Percentiles rank a stretch among this genome's conserved stretches.
phyloP scores from a whole-genome alignment of 1,284 basidiomycete genomes.

The Termitomyces sp. region DNA sequence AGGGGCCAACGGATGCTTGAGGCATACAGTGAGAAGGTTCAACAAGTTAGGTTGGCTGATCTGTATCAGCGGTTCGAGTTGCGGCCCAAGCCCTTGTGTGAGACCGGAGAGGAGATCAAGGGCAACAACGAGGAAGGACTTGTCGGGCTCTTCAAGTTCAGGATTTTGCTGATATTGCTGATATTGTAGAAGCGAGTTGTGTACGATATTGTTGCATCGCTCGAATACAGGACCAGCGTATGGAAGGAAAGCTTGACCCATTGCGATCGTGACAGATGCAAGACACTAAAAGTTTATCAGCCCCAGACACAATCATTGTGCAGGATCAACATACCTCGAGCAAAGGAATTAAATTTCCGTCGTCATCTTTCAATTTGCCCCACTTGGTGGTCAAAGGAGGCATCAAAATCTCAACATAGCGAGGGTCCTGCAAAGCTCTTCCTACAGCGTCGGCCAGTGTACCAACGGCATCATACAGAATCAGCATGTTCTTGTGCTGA shows the following conservation, averaged over 20 bases:
- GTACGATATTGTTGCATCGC: constrained; percentile 85
- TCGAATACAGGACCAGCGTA: constrained; percentile 93
- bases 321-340: constrained; percentile 63
- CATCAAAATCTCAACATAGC: constrained; percentile 94
- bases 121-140: constrained; percentile 95
- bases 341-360: constrained; percentile 91
- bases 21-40: constrained; percentile 74
- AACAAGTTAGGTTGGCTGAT: constrained; percentile 73
- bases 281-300: constrained; percentile 64
- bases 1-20: constrained; percentile 92
- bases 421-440: constrained; percentile 76
- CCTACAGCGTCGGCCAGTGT: constrained; percentile 97
- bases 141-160: constrained; percentile 88
- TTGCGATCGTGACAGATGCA: constrained; percentile 95
- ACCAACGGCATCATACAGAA: constrained; percentile 96
- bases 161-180: constrained; percentile 81
- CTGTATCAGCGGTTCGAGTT: constrained; percentile 68
- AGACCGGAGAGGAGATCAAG: constrained; percentile 94
- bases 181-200: constrained; percentile 77
- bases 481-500: constrained; percentile 99
- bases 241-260: constrained; percentile 85
- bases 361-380: constrained; percentile 84
- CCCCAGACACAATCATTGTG: constrained; percentile 5
- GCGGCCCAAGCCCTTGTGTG: constrained; percentile 87
- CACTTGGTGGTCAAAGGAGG: constrained; percentile 90